Conservation (phyloP, 305 asterid species). For the Fraxinus nigra region DNA sequence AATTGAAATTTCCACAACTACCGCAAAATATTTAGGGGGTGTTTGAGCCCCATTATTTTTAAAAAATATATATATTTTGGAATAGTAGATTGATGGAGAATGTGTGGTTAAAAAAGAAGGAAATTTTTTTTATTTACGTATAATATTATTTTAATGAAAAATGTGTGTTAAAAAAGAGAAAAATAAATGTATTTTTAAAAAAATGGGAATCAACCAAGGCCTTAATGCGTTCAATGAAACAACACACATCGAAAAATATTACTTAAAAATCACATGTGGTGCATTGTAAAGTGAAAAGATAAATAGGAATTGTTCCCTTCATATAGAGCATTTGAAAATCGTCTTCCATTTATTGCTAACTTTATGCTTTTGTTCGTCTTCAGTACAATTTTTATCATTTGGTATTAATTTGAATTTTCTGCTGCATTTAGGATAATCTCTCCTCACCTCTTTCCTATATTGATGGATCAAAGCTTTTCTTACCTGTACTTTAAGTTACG, state of each 20-base stretch:
- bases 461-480: conserved; percentile 14
- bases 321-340: conserved; percentile 9
- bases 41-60: neutral
- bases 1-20: neutral
- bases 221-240: neutral
- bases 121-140: neutral
- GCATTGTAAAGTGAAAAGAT: neutral
- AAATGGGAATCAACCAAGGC: neutral
- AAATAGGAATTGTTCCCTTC: neutral
- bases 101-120: neutral
- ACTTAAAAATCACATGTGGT: neutral
- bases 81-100: neutral
- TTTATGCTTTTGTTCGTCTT: neutral
- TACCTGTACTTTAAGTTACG: conserved; percentile 18
- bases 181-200: too few relatives aligned
- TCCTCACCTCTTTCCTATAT: conserved; percentile 8
- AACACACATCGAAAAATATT: neutral
- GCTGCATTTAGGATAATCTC: conserved; percentile 3
- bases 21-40: neutral
- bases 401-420: neutral
- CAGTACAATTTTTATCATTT: neutral
- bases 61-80: neutral
- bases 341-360: conserved; percentile 5
- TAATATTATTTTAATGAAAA: neutral
- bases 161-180: neutral